phyloP scores from a whole-genome alignment of 257 asterid genomes.

The Schizonepeta tenuifolia region DNA sequence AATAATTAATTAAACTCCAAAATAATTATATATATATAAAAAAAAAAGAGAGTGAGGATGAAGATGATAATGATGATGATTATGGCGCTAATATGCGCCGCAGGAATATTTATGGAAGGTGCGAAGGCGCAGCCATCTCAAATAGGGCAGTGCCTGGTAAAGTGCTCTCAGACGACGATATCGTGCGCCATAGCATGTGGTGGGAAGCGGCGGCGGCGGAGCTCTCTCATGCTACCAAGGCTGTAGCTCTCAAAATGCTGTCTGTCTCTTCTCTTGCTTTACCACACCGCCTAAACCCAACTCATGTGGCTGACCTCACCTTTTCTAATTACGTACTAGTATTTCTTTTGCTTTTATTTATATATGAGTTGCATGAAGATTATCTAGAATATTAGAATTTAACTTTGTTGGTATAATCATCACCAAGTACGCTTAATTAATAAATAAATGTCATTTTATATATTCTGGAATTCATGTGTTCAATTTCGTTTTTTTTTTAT shows the following conservation, averaged over 20 bases:
- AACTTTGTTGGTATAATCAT: no score
- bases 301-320: no score
- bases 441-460: no score
- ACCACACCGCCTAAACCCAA: neutral
- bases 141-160: slow-evolving; percentile 31
- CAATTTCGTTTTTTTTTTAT: no score
- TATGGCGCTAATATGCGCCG: neutral
- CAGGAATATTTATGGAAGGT: neutral
- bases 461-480: no score
- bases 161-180: slow-evolving; percentile 32
- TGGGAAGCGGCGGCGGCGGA: neutral
- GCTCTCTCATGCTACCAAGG: slow-evolving; percentile 39
- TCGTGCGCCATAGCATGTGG: slow-evolving; percentile 31
- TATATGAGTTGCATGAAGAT: no score
- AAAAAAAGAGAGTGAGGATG: neutral
- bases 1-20: neutral
- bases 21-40: no score
- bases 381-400: no score
- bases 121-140: slow-evolving; percentile 26
- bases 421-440: no score
- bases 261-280: slow-evolving; percentile 32
- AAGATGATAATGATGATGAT: neutral
- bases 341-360: no score
- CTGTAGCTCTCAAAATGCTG: slow-evolving; percentile 21
- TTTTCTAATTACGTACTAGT: no score